Evolutionary conservation across 2,329 filamentous ascomycete genomes (phyloP).

Genomic region (Mariannaea sp.): DNA sequence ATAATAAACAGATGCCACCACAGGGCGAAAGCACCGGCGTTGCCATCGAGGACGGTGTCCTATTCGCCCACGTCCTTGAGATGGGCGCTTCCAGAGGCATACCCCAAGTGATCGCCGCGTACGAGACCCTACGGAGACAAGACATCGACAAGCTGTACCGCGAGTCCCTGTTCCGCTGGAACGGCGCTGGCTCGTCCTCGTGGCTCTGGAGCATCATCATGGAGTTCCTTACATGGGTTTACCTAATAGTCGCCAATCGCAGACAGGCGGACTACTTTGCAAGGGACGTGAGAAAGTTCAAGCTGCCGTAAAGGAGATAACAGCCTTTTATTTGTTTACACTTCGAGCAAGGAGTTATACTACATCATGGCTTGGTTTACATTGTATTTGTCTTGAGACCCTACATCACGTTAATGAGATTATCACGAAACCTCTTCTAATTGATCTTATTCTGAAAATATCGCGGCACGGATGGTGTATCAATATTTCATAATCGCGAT

Average conservation of each 20-base stretch:
- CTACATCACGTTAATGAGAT: too few relatives aligned
- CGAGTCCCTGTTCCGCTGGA: constrained; percentile 42
- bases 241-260: constrained; percentile 25
- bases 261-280: constrained; percentile 26
- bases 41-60: constrained; percentile 56
- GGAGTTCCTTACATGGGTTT: constrained; percentile 36
- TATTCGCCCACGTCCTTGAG: constrained; percentile 46
- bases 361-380: too few relatives aligned
- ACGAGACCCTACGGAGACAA: constrained; percentile 50
- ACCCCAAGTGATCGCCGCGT: constrained; percentile 52
- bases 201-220: constrained; percentile 30
- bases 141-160: constrained; percentile 52
- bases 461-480: too few relatives aligned
- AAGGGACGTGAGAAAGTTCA: constrained; percentile 27
- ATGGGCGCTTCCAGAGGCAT: constrained; percentile 36
- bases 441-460: too few relatives aligned
- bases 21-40: constrained; percentile 56
- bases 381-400: too few relatives aligned
- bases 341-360: too few relatives aligned
- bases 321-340: too few relatives aligned
- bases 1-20: constrained; percentile 48
- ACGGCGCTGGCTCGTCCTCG: constrained; percentile 14
- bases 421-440: too few relatives aligned
- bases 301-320: constrained; percentile 16
- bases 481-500: too few relatives aligned